These are phyloP conservation scores for Cymodocea nodosa DNA, from an alignment of 116 monocot genomes.

Conservation along the genomic window DNA sequence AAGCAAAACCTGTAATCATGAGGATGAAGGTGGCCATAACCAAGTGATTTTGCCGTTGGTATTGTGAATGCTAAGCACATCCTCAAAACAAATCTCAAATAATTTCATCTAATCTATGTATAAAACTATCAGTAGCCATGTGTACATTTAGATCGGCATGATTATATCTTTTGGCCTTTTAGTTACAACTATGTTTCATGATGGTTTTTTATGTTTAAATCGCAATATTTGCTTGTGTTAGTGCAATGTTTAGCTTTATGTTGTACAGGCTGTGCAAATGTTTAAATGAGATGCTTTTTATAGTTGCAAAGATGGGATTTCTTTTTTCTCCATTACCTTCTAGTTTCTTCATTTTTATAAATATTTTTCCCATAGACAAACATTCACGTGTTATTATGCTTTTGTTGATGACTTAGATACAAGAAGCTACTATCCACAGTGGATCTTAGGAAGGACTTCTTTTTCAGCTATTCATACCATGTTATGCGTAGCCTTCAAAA, in stretches of 20 bases:
- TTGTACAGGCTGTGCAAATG: not conserved
- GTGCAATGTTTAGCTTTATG: not conserved
- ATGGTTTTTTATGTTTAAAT: not conserved
- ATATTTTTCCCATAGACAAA: not conserved
- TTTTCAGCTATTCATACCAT: constrained; percentile 83
- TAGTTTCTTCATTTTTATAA: not conserved
- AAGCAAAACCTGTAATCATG: not conserved
- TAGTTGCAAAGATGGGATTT: not conserved
- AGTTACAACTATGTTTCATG: too few relatives aligned
- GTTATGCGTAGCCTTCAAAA: constrained; percentile 74
- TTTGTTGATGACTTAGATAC: constrained; percentile 31
- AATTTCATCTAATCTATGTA: too few relatives aligned
- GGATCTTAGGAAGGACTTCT: constrained; percentile 91
- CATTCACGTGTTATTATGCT: not conserved
- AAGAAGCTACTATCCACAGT: constrained; percentile 66
- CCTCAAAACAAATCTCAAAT: too few relatives aligned
- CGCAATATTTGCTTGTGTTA: not conserved
- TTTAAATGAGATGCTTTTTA: too few relatives aligned
- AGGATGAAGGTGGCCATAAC: not conserved
- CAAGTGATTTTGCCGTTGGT: too few relatives aligned
- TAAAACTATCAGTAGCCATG: too few relatives aligned
- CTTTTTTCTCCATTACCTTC: not conserved
- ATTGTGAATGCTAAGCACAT: too few relatives aligned
- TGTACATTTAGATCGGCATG: too few relatives aligned
- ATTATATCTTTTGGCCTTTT: too few relatives aligned